Conservation (phyloP, 2,329 filamentous ascomycete genomes). For the Sporothrix variecibatus region DNA sequence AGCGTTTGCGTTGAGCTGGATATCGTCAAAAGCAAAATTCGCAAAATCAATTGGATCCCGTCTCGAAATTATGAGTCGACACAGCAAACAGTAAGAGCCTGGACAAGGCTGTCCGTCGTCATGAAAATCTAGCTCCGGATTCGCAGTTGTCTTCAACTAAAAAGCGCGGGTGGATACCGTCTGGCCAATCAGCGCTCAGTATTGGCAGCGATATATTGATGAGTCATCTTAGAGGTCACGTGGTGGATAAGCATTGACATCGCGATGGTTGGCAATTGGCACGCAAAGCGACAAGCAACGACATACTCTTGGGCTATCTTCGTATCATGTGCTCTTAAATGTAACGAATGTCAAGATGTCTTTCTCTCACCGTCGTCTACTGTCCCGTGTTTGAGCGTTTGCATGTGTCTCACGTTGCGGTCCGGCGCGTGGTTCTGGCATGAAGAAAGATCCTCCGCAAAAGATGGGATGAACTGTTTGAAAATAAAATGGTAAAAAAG, state of each 20-base stretch:
- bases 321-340: too few relatives aligned
- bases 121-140: slow-evolving; percentile 18
- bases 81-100: neutral
- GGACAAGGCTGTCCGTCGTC: slow-evolving; percentile 5
- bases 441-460: neutral
- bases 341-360: too few relatives aligned
- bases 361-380: neutral
- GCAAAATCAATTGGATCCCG: neutral
- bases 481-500: neutral
- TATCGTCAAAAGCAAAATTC: neutral
- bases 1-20: neutral
- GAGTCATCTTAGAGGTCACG: neutral
- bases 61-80: neutral
- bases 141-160: neutral
- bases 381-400: neutral
- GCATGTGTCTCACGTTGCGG: neutral
- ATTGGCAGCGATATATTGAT: neutral
- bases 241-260: neutral
- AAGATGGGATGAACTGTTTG: neutral
- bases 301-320: too few relatives aligned
- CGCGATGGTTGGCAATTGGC: neutral
- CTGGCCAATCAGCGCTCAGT: neutral
- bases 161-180: neutral
- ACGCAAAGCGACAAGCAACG: neutral
- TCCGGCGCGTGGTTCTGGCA: neutral